These are phyloP conservation scores for Capsicum rhomboideum DNA, from an alignment of 257 asterid genomes.

Conservation along the genomic window DNA sequence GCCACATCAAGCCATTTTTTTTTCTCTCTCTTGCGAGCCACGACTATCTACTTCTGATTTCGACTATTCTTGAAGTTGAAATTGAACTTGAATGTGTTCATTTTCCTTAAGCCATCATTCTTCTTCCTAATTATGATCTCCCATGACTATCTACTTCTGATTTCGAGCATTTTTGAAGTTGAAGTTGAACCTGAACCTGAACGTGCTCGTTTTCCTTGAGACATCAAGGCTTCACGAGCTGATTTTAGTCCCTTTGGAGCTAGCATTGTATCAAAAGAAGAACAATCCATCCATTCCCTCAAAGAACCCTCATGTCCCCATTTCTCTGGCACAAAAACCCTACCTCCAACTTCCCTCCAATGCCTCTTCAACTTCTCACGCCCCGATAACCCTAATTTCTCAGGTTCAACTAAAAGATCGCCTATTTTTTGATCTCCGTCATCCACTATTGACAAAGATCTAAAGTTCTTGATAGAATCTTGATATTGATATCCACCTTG, in stretches of 20 bases:
- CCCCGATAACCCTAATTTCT: too few relatives aligned
- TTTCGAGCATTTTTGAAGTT: background rate
- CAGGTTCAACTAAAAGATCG: background rate
- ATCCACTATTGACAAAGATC: background rate
- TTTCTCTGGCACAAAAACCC: background rate
- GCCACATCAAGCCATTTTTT: too few relatives aligned
- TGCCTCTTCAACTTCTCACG: slow-evolving; percentile 1
- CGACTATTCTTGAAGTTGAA: background rate
- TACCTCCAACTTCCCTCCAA: background rate
- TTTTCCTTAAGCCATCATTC: background rate
- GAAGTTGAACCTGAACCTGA: background rate
- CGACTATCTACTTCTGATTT: background rate
- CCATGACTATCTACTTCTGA: background rate
- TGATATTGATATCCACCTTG: background rate
- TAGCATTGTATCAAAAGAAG: background rate
- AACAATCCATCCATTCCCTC: slow-evolving; percentile 4
- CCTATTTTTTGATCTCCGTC: background rate
- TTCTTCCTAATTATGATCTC: background rate
- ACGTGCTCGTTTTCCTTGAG: background rate
- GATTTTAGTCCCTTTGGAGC: background rate
- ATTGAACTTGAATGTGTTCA: too few relatives aligned
- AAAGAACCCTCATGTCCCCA: background rate
- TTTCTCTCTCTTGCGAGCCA: background rate
- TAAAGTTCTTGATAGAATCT: background rate
- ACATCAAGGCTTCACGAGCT: background rate